These are phyloP conservation scores for Millerago galiae DNA, from an alignment of 805 yeast genomes.

Conservation along the genomic window DNA sequence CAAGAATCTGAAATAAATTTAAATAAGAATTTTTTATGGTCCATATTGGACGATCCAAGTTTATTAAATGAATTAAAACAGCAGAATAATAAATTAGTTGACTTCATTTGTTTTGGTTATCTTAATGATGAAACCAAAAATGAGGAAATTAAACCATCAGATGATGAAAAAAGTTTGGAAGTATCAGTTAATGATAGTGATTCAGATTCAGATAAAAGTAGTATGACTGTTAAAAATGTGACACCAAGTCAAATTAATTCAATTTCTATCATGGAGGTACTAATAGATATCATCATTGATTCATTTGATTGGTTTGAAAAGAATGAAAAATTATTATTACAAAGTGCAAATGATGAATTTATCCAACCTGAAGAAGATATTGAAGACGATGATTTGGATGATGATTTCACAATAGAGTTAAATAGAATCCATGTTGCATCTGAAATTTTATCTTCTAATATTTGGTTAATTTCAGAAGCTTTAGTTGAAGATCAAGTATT, in stretches of 20 bases:
- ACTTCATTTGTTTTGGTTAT: conserved; percentile 43
- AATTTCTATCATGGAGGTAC: conserved; percentile 38
- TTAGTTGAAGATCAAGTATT: conserved; percentile 66
- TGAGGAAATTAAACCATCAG: not conserved
- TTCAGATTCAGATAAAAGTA: conserved; percentile 19
- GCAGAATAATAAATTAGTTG: conserved; percentile 40
- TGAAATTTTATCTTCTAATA: conserved; percentile 82
- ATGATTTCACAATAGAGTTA: conserved; percentile 17
- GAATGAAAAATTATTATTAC: conserved; percentile 14
- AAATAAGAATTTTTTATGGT: conserved; percentile 28
- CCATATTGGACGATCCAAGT: conserved; percentile 31
- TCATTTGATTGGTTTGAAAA: conserved; percentile 34
- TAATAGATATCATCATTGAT: conserved; percentile 36
- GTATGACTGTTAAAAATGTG: conserved; percentile 1
- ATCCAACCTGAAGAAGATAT: not conserved
- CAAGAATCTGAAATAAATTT: conserved; percentile 8
- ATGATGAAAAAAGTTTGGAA: not conserved
- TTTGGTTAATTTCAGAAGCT: conserved; percentile 87
- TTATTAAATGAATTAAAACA: conserved; percentile 31
- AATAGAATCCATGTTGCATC: conserved; percentile 58
- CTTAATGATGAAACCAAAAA: conserved; percentile 16
- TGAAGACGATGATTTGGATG: conserved; percentile 13
- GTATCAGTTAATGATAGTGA: not conserved
- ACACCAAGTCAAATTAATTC: conserved; percentile 3
- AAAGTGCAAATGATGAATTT: conserved; percentile 3